Evolutionary conservation across 805 yeast genomes (phyloP).

Genomic region (Pichia phayaonensis): DNA sequence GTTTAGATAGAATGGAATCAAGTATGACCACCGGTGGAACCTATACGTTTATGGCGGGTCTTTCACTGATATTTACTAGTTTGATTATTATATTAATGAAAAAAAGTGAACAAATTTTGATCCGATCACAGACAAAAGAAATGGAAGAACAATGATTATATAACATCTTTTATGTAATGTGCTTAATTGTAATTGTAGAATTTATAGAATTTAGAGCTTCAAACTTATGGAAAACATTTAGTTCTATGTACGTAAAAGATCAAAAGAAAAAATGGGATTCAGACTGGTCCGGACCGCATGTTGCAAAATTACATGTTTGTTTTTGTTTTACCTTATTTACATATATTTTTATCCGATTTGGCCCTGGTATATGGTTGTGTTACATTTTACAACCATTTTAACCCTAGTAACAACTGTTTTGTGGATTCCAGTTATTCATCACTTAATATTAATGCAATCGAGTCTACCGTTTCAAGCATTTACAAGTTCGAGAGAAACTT

Average conservation of each 20-base stretch:
- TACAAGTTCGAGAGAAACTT: neutral
- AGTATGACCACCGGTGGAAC: constrained; percentile 66
- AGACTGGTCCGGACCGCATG: neutral
- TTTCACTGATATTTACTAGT: constrained; percentile 20
- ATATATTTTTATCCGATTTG: neutral
- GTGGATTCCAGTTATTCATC: neutral
- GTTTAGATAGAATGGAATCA: constrained; percentile 50
- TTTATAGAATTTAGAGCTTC: neutral
- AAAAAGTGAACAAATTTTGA: constrained; percentile 16
- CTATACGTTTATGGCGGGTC: constrained; percentile 60
- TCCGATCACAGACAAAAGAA: too few species aligned
- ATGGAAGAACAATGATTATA: too few species aligned
- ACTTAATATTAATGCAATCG: constrained; percentile 1
- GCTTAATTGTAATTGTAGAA: neutral
- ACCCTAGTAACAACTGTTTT: neutral
- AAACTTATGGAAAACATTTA: neutral
- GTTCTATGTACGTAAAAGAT: too few species aligned
- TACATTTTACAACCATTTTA: neutral
- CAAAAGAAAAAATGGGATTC: neutral
- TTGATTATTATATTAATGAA: constrained; percentile 14
- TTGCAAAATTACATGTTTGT: neutral
- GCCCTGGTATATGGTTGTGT: neutral
- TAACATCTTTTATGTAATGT: too few species aligned
- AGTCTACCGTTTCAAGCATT: neutral
- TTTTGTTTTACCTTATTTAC: neutral